Conservation (phyloP, 805 yeast genomes). For the Metschnikowia shivogae region DNA sequence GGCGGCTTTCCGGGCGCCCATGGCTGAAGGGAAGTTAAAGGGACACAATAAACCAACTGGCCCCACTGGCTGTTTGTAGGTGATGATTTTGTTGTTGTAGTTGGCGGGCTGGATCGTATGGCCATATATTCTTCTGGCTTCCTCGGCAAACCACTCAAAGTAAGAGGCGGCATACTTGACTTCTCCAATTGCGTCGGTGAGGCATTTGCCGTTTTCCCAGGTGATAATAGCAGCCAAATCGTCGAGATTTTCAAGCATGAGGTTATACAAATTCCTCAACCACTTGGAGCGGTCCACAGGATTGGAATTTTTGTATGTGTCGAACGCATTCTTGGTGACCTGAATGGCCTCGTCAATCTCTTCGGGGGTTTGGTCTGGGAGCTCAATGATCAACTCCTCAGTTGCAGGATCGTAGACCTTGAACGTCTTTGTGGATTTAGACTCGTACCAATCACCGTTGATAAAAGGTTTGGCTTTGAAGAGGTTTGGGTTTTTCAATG, state of each 20-base stretch:
- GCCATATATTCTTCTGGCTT: slow-evolving; percentile 54
- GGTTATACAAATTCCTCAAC: slow-evolving; percentile 46
- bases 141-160: slow-evolving; percentile 48
- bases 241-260: slow-evolving; percentile 52
- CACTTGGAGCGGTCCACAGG: slow-evolving; percentile 48
- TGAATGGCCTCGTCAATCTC: slow-evolving; percentile 46
- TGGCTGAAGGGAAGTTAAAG: slow-evolving; percentile 65
- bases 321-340: slow-evolving; percentile 44
- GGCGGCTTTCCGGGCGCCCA: slow-evolving; percentile 63
- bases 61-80: slow-evolving; percentile 59
- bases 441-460: slow-evolving; percentile 38
- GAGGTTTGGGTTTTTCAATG: slow-evolving; percentile 33
- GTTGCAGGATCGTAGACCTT: slow-evolving; percentile 40
- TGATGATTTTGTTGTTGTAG: slow-evolving; percentile 47
- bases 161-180: slow-evolving; percentile 53
- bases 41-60: slow-evolving; percentile 62
- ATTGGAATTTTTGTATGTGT: slow-evolving; percentile 42
- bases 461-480: slow-evolving; percentile 31
- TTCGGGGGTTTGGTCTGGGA: slow-evolving; percentile 44
- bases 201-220: slow-evolving; percentile 60
- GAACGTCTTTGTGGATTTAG: slow-evolving; percentile 35
- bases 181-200: slow-evolving; percentile 53
- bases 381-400: slow-evolving; percentile 30
- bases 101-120: slow-evolving; percentile 53
- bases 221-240: slow-evolving; percentile 54